phyloP scores from a whole-genome alignment of 305 asterid species.

The Fraxinus greggii region DNA sequence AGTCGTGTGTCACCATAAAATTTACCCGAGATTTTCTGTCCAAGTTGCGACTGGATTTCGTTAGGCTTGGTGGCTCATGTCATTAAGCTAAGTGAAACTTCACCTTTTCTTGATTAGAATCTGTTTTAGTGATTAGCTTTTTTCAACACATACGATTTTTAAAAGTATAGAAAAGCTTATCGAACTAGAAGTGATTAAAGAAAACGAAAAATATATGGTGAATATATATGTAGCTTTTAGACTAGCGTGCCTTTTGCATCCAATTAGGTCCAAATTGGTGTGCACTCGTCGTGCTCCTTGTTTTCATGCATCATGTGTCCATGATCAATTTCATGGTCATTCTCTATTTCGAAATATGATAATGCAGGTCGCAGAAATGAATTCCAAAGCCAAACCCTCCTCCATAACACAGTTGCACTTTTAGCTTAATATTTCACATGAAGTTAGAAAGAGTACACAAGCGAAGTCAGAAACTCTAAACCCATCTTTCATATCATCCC shows the following conservation, averaged over 20 bases:
- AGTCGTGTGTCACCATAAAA: background rate
- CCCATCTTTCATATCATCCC: background rate
- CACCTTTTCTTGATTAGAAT: background rate
- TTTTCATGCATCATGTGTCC: no score
- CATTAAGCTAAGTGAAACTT: background rate
- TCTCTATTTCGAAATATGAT: no score
- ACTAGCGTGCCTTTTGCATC: no score
- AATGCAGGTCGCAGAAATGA: background rate
- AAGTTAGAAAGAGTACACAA: background rate
- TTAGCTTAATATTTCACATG: background rate
- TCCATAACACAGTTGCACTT: background rate
- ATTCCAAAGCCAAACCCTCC: background rate
- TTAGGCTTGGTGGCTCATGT: background rate
- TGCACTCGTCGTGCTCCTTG: background rate
- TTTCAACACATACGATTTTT: no score
- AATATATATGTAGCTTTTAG: no score
- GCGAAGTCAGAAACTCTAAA: background rate
- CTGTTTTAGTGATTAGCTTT: no score
- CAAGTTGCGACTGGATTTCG: background rate
- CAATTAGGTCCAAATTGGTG: background rate
- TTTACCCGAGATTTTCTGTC: background rate
- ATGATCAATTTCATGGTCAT: background rate
- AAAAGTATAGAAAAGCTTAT: no score
- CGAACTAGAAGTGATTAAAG: no score
- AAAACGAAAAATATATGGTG: no score